These are phyloP conservation scores for Coelastrella sp. DNA, from an alignment of 139 green algal genomes.

Conservation along the genomic window DNA sequence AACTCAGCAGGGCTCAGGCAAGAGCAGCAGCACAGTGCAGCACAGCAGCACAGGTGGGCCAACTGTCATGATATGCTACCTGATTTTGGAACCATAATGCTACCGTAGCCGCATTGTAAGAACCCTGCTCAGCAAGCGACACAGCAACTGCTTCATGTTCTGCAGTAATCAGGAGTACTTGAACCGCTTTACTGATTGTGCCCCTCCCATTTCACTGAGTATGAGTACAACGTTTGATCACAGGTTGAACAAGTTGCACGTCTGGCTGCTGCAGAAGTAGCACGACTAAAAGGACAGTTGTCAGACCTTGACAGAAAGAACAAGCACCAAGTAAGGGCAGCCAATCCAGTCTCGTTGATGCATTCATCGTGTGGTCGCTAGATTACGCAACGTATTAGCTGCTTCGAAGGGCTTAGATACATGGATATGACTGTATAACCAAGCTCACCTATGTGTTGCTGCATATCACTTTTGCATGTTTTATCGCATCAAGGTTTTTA, in stretches of 20 bases:
- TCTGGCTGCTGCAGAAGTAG: conserved; percentile 62
- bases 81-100: too few species aligned
- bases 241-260: conserved; percentile 58
- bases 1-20: conserved; percentile 66
- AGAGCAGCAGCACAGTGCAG: conserved; percentile 18
- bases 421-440: not conserved
- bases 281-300: conserved; percentile 65
- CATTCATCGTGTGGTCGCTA: too few species aligned
- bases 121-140: too few species aligned
- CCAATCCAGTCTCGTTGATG: too few species aligned
- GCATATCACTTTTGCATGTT: too few species aligned
- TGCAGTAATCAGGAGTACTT: too few species aligned
- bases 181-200: not conserved
- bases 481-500: too few species aligned
- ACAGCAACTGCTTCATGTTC: too few species aligned
- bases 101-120: too few species aligned
- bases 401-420: too few species aligned
- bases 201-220: not conserved
- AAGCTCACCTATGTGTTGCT: not conserved
- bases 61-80: too few species aligned
- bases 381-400: too few species aligned
- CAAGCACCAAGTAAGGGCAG: conserved; percentile 27
- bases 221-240: not conserved
- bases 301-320: conserved; percentile 58
- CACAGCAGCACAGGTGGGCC: conserved; percentile 36